Conservation (phyloP, 2,329 filamentous ascomycete species). For the Fusarium guadeloupense region DNA sequence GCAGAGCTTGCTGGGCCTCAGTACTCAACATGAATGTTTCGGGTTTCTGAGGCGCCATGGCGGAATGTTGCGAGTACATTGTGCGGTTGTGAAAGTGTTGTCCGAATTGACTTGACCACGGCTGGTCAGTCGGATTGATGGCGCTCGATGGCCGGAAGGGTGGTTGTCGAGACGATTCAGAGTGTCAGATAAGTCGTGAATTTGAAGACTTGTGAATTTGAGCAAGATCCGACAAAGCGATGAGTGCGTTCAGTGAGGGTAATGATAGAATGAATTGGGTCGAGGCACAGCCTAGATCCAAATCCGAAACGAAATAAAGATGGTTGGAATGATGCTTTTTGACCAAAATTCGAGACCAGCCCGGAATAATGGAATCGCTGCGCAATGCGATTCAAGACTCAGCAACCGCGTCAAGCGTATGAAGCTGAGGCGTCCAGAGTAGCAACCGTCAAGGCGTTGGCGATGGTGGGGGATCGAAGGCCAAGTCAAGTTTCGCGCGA, state of each 20-base stretch:
- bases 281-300: conserved; percentile 50
- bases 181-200: conserved; percentile 27
- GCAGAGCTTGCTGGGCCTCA: conserved; percentile 94
- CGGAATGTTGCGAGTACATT: conserved; percentile 86
- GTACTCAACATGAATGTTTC: conserved; percentile 99
- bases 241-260: conserved; percentile 14
- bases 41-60: conserved; percentile 94
- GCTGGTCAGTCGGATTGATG: conserved; percentile 38
- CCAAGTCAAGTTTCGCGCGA: conserved; percentile 43
- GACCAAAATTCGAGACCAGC: conserved; percentile 59
- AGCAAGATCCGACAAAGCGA: conserved; percentile 9
- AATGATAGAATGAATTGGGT: conserved; percentile 28
- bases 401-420: conserved; percentile 59
- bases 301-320: conserved; percentile 37
- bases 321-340: conserved; percentile 41
- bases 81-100: conserved; percentile 41
- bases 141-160: conserved; percentile 27
- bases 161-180: conserved; percentile 21
- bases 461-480: conserved; percentile 45
- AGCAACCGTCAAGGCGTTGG: conserved; percentile 54
- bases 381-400: conserved; percentile 45
- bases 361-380: conserved; percentile 49
- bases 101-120: conserved; percentile 42
- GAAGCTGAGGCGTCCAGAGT: conserved; percentile 45
- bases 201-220: conserved; percentile 2